Evolutionary conservation across 1,284 basidiomycete genomes (phyloP), one percentile per base, ranked within the genome.

Genomic region (Trametes polyzona): DNA sequence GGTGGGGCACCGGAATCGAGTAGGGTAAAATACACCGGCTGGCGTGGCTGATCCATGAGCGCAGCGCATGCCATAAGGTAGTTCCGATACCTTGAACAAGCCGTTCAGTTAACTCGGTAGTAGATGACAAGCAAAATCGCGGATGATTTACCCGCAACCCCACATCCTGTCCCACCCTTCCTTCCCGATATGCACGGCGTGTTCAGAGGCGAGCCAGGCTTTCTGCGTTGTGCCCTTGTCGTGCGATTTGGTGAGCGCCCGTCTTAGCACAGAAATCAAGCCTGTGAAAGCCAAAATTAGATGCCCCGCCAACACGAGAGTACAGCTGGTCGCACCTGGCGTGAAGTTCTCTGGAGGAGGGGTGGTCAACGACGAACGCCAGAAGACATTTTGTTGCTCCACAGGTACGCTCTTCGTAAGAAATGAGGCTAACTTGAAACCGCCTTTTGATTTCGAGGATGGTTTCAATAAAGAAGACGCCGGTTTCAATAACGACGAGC

Each of bases 31-130:
- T 93, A 93, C 55, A 78, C 55, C 0, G 82, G 80, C 67, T 90
- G 87, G 7, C 70, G 56, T 51, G 71, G 69, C 68, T 93, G 91
- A 41, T 79, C 78, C 76, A 90, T 82, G 16, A 95, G 78, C 5
- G 85, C 80, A 0, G 89, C 78, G 61, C 93, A 92, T 4, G 81
- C 78, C 89, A 96, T 95, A 54, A 92, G 65, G 65, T 89, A 93
- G 69, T 95, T 95, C 29, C 93, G 87, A 69, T 95, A 95, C n/a
- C 90, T 92, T 59, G 12, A 12, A 16, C 6, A 26, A 40, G 29
- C 1, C 11, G 14, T 27, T 4, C 5, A 6, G 36, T 47, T 3
- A 51, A 42, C 24, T 14, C 11, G 4, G 1, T 3, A 10, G 32
- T 24, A 10, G 17, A 27, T 8, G 4, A 46, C n/a, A 12, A 2